Evolutionary conservation across 202 grass and related monocot species (phyloP), one percentile per base, ranked within the genome.

Genomic region (Dendrocalamus latiflorus): DNA sequence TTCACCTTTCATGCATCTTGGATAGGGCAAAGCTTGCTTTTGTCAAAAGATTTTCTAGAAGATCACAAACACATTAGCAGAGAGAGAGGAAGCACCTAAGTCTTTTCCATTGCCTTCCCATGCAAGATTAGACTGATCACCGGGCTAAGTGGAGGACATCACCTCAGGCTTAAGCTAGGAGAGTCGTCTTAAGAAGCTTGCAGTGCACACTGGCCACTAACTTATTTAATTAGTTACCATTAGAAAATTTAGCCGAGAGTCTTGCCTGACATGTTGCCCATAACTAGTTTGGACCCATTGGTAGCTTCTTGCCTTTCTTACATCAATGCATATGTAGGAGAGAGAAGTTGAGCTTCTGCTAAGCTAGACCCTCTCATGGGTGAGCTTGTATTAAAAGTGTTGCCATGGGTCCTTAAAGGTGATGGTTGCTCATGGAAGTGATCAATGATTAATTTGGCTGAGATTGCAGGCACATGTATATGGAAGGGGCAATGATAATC

Each of bases 21-120:
- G 83, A 86, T 83, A 43, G 9, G 42, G 83, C 79, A 79, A 65
- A 83, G 83, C 83, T 83, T 90, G 57, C 67, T 77, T 86, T 24
- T 74, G 88, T 86, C 83, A 86, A 74, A 90, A 86, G 83, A 86
- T 78, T 73, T 84, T 79, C 68, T 83, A 74, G 79, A 90, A 86
- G 88, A 83, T 86, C 9, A 18, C 8, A 63, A 34, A 69, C 33
- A 34, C 33, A 34, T 34, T 34, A 34, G 33, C 3, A 34, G 3
- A 26, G 42, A 78, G 13, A 64, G 60, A 72, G 58, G 44, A 82
- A 61, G 68, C 73, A 78, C 42, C 63, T 17, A 74, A 65, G 67
- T 41, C 18, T 78, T 41, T 44, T 24, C n/a, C n/a, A n/a, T n/a
- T n/a, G n/a, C n/a, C n/a, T n/a, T n/a, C n/a, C n/a, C n/a, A n/a